phyloP scores from a whole-genome alignment of 2,329 filamentous ascomycete species.

The Pseudocercospora fijiensis region DNA sequence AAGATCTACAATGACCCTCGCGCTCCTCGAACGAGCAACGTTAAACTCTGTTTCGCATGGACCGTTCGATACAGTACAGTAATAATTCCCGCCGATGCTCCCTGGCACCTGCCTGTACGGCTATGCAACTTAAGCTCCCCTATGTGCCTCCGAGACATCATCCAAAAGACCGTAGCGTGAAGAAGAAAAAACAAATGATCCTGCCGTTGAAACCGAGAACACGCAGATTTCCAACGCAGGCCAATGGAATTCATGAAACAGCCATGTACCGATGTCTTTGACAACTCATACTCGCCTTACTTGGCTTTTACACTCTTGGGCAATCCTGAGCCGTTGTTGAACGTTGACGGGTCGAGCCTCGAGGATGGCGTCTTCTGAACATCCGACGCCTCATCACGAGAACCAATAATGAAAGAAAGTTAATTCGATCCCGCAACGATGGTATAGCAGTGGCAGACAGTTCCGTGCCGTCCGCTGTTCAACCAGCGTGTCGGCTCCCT shows the following conservation, averaged over 20 bases:
- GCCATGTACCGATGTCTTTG: constrained; percentile 1
- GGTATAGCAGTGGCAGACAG: not conserved
- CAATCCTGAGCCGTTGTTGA: not conserved
- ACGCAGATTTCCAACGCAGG: not conserved
- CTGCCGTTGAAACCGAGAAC: not conserved
- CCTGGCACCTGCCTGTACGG: not conserved
- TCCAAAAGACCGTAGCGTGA: not conserved
- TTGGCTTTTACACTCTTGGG: not conserved
- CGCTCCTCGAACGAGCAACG: not conserved
- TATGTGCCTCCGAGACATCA: not conserved
- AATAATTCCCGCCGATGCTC: not conserved
- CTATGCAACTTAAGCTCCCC: constrained; percentile 2
- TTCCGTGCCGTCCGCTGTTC: not conserved
- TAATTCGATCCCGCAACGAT: not conserved
- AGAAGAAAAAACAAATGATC: constrained; percentile 1
- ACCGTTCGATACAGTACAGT: not conserved
- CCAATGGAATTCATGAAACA: not conserved
- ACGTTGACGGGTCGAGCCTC: not conserved
- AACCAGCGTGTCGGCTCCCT: not conserved
- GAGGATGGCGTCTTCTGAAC: constrained; percentile 1
- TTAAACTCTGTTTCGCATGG: not conserved
- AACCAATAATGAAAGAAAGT: not conserved
- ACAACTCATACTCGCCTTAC: not conserved
- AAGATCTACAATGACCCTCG: constrained; percentile 5
- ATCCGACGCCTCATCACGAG: not conserved